phyloP scores from a whole-genome alignment of 805 yeast species.

The Cyberlindnera xishuangbannaensis region DNA sequence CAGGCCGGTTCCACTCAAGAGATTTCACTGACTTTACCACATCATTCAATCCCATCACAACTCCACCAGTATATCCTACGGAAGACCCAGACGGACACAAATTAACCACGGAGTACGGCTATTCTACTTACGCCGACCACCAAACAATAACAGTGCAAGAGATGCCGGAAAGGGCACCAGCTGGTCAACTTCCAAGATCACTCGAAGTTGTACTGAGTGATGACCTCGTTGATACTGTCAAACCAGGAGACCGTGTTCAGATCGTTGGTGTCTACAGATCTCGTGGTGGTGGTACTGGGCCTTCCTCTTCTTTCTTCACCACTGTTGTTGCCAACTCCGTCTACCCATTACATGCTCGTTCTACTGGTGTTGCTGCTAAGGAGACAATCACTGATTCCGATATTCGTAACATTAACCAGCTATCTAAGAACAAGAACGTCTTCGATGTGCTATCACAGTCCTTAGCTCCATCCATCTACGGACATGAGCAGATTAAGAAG shows the following conservation, averaged over 20 bases:
- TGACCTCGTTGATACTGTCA: constrained; percentile 84
- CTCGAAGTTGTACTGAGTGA: constrained; percentile 91
- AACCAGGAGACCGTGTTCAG: constrained; percentile 96
- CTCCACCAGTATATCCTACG: constrained; percentile 85
- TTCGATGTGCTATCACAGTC: constrained; percentile 80
- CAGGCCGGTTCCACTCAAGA: constrained; percentile 81
- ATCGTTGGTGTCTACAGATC: constrained; percentile 92
- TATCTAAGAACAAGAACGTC: constrained; percentile 64
- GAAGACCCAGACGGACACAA: constrained; percentile 91
- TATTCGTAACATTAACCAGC: constrained; percentile 76
- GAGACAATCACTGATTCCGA: constrained; percentile 73
- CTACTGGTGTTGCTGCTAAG: constrained; percentile 72
- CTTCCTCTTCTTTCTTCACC: constrained; percentile 68
- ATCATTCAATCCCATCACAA: constrained; percentile 74
- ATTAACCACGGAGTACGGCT: constrained; percentile 86
- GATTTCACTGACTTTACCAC: constrained; percentile 93
- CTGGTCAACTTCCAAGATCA: constrained; percentile 94
- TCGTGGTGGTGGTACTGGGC: constrained; percentile 61
- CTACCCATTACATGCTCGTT: constrained; percentile 82
- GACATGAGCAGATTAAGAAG: constrained; percentile 84
- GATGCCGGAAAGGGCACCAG: constrained; percentile 97
- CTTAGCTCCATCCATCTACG: constrained; percentile 93
- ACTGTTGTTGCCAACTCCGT: constrained; percentile 85
- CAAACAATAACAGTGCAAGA: constrained; percentile 92
- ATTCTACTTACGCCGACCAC: constrained; percentile 87